Percentiles rank a stretch among this genome's conserved stretches.
phyloP scores from a whole-genome alignment of 371 early-diverging fungal genomes.

The Rhizopus sp. region DNA sequence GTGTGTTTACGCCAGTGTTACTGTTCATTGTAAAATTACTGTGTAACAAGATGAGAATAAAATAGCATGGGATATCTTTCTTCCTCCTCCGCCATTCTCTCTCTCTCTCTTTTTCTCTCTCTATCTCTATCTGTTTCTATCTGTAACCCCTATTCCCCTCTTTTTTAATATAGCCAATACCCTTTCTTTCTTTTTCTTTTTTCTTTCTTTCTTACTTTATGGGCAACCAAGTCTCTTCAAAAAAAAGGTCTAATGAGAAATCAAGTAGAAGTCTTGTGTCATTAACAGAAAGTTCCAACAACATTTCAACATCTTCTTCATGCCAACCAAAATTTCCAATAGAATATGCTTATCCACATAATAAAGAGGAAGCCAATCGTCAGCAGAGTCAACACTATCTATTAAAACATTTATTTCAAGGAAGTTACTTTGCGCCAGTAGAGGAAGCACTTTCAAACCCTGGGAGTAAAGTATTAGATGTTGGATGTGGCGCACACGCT shows the following conservation, averaged over 20 bases:
- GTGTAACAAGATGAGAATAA: not conserved
- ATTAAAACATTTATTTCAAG: conserved; percentile 40
- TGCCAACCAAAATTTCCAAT: conserved; percentile 9
- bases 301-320: conserved; percentile 7
- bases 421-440: conserved; percentile 38
- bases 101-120: not conserved
- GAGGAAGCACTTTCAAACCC: conserved; percentile 11
- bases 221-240: conserved; percentile 15
- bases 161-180: not conserved
- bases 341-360: conserved; percentile 20
- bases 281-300: not conserved
- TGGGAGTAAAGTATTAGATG: conserved; percentile 26
- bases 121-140: not conserved
- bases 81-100: not conserved
- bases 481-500: conserved; percentile 36
- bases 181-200: not conserved
- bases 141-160: not conserved
- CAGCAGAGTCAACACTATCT: conserved; percentile 32
- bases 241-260: not conserved
- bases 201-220: not conserved
- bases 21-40: not conserved
- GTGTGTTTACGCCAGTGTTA: not conserved
- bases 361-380: conserved; percentile 24
- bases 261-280: not conserved
- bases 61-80: not conserved